Percentiles rank a stretch among this genome's conserved stretches.
phyloP scores from a whole-genome alignment of 78 protist species.

The Guillardia theta region DNA sequence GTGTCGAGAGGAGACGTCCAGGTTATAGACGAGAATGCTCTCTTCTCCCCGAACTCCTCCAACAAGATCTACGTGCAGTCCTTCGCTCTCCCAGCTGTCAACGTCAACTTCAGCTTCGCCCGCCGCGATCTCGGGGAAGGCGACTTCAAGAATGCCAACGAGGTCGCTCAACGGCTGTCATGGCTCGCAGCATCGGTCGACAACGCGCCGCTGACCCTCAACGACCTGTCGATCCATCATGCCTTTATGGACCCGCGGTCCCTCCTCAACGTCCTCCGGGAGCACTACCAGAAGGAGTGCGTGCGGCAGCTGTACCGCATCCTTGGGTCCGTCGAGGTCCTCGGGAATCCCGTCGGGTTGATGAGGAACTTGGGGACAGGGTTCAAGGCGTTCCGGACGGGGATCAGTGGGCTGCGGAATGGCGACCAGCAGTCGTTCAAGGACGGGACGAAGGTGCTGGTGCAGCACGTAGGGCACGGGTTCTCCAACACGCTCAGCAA shows the following conservation, averaged over 20 bases:
- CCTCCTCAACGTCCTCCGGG: background rate
- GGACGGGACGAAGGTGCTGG: background rate
- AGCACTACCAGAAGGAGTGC: constrained; percentile 35
- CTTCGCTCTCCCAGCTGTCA: background rate
- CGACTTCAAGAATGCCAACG: too few relatives aligned
- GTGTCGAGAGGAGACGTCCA: background rate
- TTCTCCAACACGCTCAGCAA: constrained; percentile 6
- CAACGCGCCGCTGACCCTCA: background rate
- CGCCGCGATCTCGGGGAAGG: background rate
- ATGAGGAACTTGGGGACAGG: constrained; percentile 73
- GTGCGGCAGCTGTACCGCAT: constrained; percentile 45
- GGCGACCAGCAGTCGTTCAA: constrained; percentile 1
- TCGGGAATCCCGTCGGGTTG: constrained; percentile 81
- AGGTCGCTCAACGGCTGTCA: background rate
- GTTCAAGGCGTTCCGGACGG: constrained; percentile 58
- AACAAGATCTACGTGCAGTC: background rate
- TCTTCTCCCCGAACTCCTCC: background rate
- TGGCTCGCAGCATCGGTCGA: constrained; percentile 27
- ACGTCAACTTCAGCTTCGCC: background rate
- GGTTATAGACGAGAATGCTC: background rate
- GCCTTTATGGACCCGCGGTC: background rate
- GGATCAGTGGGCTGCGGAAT: background rate
- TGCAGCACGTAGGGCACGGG: background rate
- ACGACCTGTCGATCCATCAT: background rate
- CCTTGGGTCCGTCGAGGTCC: constrained; percentile 74